Base-by-base conservation (phyloP, 192 early-diverging fungal genomes). In the Radiomyces spectabilis region DNA sequence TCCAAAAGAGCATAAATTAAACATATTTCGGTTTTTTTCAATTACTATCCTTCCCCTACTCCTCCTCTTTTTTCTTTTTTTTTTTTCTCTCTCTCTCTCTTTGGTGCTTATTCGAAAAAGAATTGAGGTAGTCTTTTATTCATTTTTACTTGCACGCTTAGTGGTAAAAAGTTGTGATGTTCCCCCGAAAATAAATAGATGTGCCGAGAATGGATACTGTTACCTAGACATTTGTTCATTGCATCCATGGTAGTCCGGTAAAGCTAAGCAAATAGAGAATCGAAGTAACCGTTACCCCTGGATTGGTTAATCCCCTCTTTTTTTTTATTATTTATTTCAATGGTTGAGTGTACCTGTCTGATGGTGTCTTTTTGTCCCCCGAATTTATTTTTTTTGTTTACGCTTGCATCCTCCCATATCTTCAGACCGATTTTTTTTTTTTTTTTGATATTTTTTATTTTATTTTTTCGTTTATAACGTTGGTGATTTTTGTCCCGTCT, bases 1-100 rank as follows among this genome's bases (percentile, higher is more conserved):
- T 53, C 57, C 57, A 59, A 60, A 60, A 61, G 22, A 61, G 51
- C 59, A 61, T 45, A 44, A 53, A 53, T 53, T 61, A 31, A 61
- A 61, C 59, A 61, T 53, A 35, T 53, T 40, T 41, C 46, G 46
- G 15, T 21, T 48, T 4, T n/a, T n/a, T n/a, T n/a, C n/a, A n/a
- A 31, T 32, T 43, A 30, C 22, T 27, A 30, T 29, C 42, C 27
- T 35, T 52, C 41, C 22, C 48, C 34, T 16, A 13, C 41, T 42
- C 13, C 19, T 40, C 25, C n/a, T 39, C 22, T 15, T 21, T 21
- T 53, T 26, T 53, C 37, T 26, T 24, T 39, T 34, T 21, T 49
- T 8, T n/a, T 19, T 4, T 19, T n/a, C 6, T 42, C 15, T 19
- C 41, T 42, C 4, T 4, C 19, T 16, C 19, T n/a, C 41, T 19